Conservation (phyloP, 768 basidiomycete genomes). For the Guyanaporus albipodus region DNA sequence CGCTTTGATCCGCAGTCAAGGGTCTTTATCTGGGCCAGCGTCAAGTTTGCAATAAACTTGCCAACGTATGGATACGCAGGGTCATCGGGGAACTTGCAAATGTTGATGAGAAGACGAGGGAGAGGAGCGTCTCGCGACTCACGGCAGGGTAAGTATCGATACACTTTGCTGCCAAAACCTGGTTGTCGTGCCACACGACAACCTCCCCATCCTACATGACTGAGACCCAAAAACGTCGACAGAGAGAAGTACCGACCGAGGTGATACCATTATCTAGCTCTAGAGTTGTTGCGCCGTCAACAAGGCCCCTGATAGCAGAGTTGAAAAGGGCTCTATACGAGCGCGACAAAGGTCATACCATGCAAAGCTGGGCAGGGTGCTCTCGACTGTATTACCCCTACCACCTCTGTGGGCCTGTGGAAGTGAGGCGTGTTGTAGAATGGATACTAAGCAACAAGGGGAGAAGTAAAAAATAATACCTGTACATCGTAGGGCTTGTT, state of each 20-base stretch:
- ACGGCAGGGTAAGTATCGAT: slow-evolving; percentile 64
- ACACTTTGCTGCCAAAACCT: slow-evolving; percentile 61
- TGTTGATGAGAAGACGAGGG: not conserved
- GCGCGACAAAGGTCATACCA: slow-evolving; percentile 43
- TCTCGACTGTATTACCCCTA: slow-evolving; percentile 72
- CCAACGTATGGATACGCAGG: slow-evolving; percentile 73
- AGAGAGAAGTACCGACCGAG: slow-evolving; percentile 38
- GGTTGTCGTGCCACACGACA: slow-evolving; percentile 79
- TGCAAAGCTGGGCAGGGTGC: slow-evolving; percentile 69
- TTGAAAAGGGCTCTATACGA: slow-evolving; percentile 2
- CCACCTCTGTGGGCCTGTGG: slow-evolving; percentile 75
- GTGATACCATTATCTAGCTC: slow-evolving; percentile 80
- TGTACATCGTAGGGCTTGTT: slow-evolving; percentile 48
- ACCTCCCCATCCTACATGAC: slow-evolving; percentile 61
- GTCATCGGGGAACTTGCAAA: slow-evolving; percentile 48
- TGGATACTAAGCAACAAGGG: not conserved
- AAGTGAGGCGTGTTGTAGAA: slow-evolving; percentile 2
- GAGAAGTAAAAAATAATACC: slow-evolving; percentile 29
- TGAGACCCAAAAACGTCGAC: slow-evolving; percentile 3
- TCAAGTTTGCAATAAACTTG: slow-evolving; percentile 71
- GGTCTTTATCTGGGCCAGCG: slow-evolving; percentile 73
- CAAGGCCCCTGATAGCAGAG: slow-evolving; percentile 52
- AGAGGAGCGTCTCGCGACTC: slow-evolving; percentile 16
- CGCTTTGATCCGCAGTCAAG: slow-evolving; percentile 76
- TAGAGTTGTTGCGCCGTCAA: slow-evolving; percentile 71